These are phyloP conservation scores for Phytophthora vignae DNA, from an alignment of 352 stramenopile species.

Conservation along the genomic window DNA sequence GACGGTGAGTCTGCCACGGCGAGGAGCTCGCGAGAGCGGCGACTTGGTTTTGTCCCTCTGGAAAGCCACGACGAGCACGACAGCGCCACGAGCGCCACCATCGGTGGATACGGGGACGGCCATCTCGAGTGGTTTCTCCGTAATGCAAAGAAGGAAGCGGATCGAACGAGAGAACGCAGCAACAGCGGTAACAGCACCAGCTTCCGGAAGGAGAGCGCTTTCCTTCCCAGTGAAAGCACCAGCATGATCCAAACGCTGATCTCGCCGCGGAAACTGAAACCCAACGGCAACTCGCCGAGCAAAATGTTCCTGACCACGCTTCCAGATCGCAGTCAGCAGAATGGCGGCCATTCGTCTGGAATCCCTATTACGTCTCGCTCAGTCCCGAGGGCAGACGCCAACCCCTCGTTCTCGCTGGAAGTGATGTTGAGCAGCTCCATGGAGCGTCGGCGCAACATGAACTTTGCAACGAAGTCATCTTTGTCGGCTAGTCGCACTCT, in stretches of 20 bases:
- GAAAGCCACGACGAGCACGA: conserved; percentile 35
- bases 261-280: conserved; percentile 44
- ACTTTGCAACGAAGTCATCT: conserved; percentile 6
- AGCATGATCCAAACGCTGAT: conserved; percentile 51
- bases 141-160: conserved; percentile 32
- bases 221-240: conserved; percentile 35
- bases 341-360: conserved; percentile 2
- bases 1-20: conserved; percentile 2
- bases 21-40: conserved; percentile 21
- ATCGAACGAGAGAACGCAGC: conserved; percentile 23
- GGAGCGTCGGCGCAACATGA: conserved; percentile 21
- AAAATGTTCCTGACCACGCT: neutral
- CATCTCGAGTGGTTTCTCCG: conserved; percentile 41
- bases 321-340: conserved; percentile 13
- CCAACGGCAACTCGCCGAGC: conserved; percentile 15
- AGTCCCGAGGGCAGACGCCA: conserved; percentile 18
- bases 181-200: conserved; percentile 28
- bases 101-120: conserved; percentile 35
- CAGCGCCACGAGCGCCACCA: conserved; percentile 35
- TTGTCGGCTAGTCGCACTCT: conserved; percentile 12
- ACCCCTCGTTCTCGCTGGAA: conserved; percentile 31
- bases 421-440: conserved; percentile 31
- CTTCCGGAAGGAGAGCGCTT: conserved; percentile 27
- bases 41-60: conserved; percentile 25
- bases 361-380: conserved; percentile 26